phyloP scores from a whole-genome alignment of 805 yeast species.

The Lipomyces spencermartinsiae region DNA sequence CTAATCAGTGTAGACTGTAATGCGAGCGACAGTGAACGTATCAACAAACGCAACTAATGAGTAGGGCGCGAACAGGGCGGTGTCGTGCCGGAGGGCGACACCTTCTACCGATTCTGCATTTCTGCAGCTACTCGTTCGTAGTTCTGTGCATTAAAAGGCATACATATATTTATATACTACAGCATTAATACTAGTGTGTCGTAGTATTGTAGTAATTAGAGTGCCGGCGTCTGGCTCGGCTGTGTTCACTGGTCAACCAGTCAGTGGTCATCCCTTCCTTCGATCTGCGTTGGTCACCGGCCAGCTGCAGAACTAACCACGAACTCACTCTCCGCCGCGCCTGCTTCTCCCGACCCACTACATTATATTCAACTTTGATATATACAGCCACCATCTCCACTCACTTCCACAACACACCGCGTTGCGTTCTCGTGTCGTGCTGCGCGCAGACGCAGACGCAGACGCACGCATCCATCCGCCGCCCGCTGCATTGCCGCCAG shows the following conservation, averaged over 20 bases:
- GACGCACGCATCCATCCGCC: neutral
- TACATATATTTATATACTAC: neutral
- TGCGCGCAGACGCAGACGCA: constrained; percentile 8
- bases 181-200: neutral
- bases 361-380: neutral
- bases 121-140: neutral
- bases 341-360: neutral
- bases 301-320: neutral
- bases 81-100: neutral
- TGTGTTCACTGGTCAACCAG: neutral
- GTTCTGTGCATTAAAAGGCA: neutral
- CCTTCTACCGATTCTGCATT: neutral
- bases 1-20: constrained; percentile 1
- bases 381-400: neutral
- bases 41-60: neutral
- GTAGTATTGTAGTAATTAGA: neutral
- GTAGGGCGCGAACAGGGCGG: neutral
- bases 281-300: constrained; percentile 21
- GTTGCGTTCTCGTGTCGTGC: constrained; percentile 8
- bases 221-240: neutral
- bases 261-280: constrained; percentile 20
- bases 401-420: neutral
- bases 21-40: neutral
- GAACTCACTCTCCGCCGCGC: neutral
- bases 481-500: neutral